Conservation (phyloP, 352 stramenopile genomes). For the Globisporangium takayamanum region DNA sequence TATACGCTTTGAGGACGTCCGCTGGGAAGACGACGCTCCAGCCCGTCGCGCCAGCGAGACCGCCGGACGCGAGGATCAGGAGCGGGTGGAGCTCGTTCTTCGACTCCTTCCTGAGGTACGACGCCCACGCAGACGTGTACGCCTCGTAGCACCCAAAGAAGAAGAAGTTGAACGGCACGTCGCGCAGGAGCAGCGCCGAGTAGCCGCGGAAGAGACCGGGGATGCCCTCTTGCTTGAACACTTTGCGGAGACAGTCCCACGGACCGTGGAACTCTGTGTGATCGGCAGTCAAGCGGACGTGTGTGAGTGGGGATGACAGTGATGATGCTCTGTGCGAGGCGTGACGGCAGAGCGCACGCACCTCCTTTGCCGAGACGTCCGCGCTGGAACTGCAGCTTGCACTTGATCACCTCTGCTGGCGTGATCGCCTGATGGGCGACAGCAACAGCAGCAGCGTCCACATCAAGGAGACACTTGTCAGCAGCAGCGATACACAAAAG, state of each 20-base stretch:
- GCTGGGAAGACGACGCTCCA: constrained; percentile 86
- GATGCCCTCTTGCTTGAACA: constrained; percentile 54
- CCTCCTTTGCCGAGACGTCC: constrained; percentile 52
- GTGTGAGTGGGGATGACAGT: not conserved
- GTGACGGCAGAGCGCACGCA: constrained; percentile 15
- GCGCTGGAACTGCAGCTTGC: constrained; percentile 75
- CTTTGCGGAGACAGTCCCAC: constrained; percentile 59
- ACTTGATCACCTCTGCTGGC: constrained; percentile 82
- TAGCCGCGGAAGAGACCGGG: constrained; percentile 75
- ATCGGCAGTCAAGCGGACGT: not conserved
- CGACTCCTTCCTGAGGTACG: constrained; percentile 43
- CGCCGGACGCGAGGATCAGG: constrained; percentile 67
- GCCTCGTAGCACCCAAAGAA: constrained; percentile 86
- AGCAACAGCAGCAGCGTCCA: not conserved
- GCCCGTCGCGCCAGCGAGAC: constrained; percentile 65
- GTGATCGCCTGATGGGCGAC: constrained; percentile 58
- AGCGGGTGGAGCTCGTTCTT: constrained; percentile 72
- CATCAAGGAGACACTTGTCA: not conserved
- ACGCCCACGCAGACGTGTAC: constrained; percentile 48
- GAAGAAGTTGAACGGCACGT: constrained; percentile 89
- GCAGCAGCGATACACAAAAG: not conserved
- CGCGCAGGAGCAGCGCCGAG: constrained; percentile 72
- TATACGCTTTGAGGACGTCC: constrained; percentile 80
- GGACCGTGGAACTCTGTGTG: constrained; percentile 51
- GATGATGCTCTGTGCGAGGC: not conserved